Evolutionary conservation across 805 yeast species (phyloP).

Genomic region (Metschnikowia kofuensis): DNA sequence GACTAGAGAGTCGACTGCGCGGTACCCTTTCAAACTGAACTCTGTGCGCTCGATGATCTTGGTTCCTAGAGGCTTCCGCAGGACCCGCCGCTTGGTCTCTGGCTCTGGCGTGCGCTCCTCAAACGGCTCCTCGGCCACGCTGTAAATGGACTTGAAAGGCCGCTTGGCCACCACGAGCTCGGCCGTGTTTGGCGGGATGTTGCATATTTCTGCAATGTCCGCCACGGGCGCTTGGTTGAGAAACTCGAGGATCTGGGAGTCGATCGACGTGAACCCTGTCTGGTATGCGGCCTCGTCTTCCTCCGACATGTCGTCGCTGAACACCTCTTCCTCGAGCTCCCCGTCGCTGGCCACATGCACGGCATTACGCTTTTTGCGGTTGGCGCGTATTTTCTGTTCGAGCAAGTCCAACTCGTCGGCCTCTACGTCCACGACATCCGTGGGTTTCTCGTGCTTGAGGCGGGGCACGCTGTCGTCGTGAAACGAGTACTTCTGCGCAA

Average conservation of each 20-base stretch:
- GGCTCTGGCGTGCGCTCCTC: constrained; percentile 21
- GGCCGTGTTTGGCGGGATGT: constrained; percentile 65
- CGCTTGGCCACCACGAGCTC: constrained; percentile 59
- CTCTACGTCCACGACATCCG: constrained; percentile 16
- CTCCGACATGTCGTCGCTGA: constrained; percentile 49
- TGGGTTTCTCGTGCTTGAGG: constrained; percentile 3
- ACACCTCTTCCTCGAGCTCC: constrained; percentile 42
- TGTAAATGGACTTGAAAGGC: constrained; percentile 62
- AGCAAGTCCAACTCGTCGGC: constrained; percentile 39
- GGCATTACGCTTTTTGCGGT: constrained; percentile 19
- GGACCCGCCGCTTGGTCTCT: constrained; percentile 34
- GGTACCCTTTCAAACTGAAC: constrained; percentile 77
- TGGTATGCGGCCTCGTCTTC: constrained; percentile 31
- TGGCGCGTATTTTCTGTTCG: constrained; percentile 38
- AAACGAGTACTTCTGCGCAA: background rate
- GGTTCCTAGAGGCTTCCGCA: constrained; percentile 61
- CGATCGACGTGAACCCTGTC: constrained; percentile 49
- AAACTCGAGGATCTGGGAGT: constrained; percentile 67
- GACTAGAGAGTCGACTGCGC: constrained; percentile 91
- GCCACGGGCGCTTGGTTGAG: constrained; percentile 72
- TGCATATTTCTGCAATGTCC: constrained; percentile 79
- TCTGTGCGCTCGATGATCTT: constrained; percentile 68
- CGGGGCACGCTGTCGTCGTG: constrained; percentile 9
- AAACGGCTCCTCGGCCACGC: constrained; percentile 58
- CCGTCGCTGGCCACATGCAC: constrained; percentile 34